phyloP scores from a whole-genome alignment of 129 eudicot genomes.

The Tanacetum coccineum region DNA sequence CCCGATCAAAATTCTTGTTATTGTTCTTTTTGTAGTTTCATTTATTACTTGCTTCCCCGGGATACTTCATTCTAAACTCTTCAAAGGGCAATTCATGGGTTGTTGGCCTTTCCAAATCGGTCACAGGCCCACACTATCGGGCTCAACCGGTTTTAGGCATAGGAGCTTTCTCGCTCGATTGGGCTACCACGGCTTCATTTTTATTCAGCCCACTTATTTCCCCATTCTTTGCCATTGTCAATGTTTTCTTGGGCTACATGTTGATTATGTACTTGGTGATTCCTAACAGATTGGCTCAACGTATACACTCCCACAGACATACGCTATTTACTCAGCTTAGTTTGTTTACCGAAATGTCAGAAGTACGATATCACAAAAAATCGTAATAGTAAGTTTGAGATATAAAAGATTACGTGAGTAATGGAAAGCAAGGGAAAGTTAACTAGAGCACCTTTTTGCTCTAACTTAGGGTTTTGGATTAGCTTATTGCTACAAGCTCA shows the following conservation, averaged over 20 bases:
- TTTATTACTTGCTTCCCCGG: conserved; percentile 73
- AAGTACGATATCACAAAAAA: conserved; percentile 41
- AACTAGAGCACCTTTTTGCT: conserved; percentile 63
- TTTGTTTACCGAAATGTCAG: conserved; percentile 43
- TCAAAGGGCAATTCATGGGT: conserved; percentile 54
- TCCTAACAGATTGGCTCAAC: conserved; percentile 69
- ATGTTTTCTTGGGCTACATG: conserved; percentile 56
- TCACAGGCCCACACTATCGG: conserved; percentile 77
- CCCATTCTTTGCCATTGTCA: conserved; percentile 71
- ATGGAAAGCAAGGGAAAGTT: conserved; percentile 47
- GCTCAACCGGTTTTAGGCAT: conserved; percentile 59
- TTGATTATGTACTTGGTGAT: conserved; percentile 45
- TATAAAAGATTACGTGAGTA: conserved; percentile 47
- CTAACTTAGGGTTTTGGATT: conserved; percentile 71
- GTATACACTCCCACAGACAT: conserved; percentile 54
- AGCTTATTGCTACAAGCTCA: conserved; percentile 66
- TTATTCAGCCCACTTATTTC: conserved; percentile 59
- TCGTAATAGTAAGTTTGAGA: conserved; percentile 50
- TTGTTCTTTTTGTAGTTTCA: conserved; percentile 61
- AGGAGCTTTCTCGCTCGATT: conserved; percentile 65
- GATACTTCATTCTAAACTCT: conserved; percentile 55
- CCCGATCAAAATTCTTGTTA: conserved; percentile 63
- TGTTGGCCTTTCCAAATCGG: conserved; percentile 71
- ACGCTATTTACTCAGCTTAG: conserved; percentile 50
- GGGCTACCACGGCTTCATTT: conserved; percentile 64